These are phyloP conservation scores for Septoria petroselini DNA, from an alignment of 2,329 filamentous ascomycete species.

Conservation along the genomic window DNA sequence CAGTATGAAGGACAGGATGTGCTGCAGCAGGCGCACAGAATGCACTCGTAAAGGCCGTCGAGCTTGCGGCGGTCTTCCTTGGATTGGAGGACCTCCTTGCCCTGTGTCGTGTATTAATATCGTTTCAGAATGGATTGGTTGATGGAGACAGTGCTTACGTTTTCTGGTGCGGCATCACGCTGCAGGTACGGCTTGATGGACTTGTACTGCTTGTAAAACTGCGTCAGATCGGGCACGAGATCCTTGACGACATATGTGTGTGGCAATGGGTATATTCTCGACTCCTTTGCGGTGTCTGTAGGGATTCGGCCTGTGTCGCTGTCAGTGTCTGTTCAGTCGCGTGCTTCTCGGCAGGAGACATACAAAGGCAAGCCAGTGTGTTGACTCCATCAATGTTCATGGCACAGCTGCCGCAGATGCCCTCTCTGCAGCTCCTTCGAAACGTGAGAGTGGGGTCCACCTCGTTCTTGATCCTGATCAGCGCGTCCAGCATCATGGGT, in stretches of 20 bases:
- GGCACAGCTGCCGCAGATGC: conserved; percentile 96
- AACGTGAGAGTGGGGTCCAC: conserved; percentile 95
- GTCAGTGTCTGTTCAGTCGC: conserved; percentile 18
- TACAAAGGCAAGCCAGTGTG: conserved; percentile 96
- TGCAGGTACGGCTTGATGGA: conserved; percentile 99
- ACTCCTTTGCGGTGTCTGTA: conserved; percentile 71
- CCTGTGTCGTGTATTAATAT: too few relatives aligned
- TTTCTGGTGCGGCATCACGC: conserved; percentile 75
- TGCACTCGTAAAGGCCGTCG: conserved; percentile 97
- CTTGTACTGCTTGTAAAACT: conserved; percentile 99
- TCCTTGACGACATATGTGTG: conserved; percentile 99
- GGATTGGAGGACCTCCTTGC: conserved; percentile 85
- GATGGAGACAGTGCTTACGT: conserved; percentile 71
- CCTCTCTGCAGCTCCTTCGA: conserved; percentile 92
- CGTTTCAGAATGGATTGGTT: too few relatives aligned
- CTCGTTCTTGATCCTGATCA: conserved; percentile 99
- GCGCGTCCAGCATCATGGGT: conserved; percentile 94
- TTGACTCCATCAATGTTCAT: conserved; percentile 99
- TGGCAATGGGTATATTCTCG: conserved; percentile 95
- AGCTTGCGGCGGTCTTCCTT: conserved; percentile 94
- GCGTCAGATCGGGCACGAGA: conserved; percentile 92
- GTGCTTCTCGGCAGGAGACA: conserved; percentile 40
- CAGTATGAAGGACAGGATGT: conserved; percentile 99
- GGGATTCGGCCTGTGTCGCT: conserved; percentile 81
- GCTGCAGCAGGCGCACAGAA: conserved; percentile 98